Base-by-base conservation (phyloP, 2,329 filamentous ascomycete species). In the Shiraia sp. region DNA sequence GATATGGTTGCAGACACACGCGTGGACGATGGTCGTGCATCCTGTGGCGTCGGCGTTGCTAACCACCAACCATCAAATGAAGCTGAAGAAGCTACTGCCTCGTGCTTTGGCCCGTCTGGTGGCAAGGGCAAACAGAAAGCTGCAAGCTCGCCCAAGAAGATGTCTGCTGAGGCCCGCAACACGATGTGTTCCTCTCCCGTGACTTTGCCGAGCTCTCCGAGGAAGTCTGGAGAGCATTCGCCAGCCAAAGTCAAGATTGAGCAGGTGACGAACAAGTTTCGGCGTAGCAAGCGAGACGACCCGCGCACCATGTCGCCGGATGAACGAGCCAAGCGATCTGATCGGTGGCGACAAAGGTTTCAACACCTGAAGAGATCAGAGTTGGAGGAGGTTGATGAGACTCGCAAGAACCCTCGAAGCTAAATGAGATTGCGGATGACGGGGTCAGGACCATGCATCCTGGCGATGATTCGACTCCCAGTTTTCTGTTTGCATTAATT, bases 171-270 rank as follows among this genome's bases (percentile, higher is more conserved):
- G 17, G 49, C 31, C 14, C 50, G 47, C 26, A 47, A 55, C 12
- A 48, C 32, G n/a, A 31, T 37, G 7, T 44, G 51, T 26, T 55
- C 50, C 14, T 65, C 66, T n/a, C 58, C 59, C 8, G 38, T 50
- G 16, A 61, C 61, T 25, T 32, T 42, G 4, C 34, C 59, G 3
- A 54, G 47, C 29, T 68, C 67, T 6, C 65, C 68, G 13, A 69
- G 62, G 58, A 70, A 68, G 48, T 49, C 56, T 17, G 62, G 61
- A 27, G 64, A 69, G 44, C 58, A 59, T 22, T 75, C 73, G 6
- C 74, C 73, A 13, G 67, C 74, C 36, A 74, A 75, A 50, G 71
- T 65, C 34, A 73, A 71, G 59, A 71, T 76, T 33, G 73, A 75
- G 56, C 66, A 71, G 29, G 68, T 76, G 24, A 73, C 72, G 22